Base-by-base conservation (phyloP, 2,329 filamentous ascomycete genomes). In the Fusarium coffeatum region DNA sequence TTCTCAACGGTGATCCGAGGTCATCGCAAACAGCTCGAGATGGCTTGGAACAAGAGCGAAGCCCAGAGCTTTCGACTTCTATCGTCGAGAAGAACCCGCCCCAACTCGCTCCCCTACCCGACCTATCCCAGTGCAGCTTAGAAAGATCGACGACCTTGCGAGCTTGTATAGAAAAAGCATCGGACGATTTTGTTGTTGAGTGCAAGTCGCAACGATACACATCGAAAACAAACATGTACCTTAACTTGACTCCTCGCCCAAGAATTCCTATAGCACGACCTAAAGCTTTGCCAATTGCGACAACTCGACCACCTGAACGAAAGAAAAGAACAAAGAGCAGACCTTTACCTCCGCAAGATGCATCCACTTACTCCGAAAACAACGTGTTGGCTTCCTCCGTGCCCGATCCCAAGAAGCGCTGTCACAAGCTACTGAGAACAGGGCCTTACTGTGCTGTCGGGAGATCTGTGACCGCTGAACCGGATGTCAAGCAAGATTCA, bases 111-210 rank as follows among this genome's bases (percentile, higher is more conserved):
- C 59, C 77, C 53, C 64, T 78, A 18, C 65, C 65, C 28, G 76
- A 77, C 23, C 40, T 78, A 9, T 72, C 74, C 4, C 37, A 45
- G 8, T 73, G 72, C 46, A 69, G 51, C 13, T 48, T 77, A 18
- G 66, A 73, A 30, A 69, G 71, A 51, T 76, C 76, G 4, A 77
- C 74, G 11, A 76, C 76, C 8, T 77, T 80, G 55, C 68, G 74
- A 46, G 63, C 66, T 28, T 71, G 59, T 30, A 66, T 80, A 28
- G 77, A 80, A 45, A 76, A 76, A 51, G 73, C 74, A 41, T 77
- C 73, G 8, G 71, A 74, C 30, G 74, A 76, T 28, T 77, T 78
- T 54, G 73, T 77, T 45, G 59, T 63, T 49, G 76, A 77, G 45
- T 76, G 78, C 46, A 72, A 64, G 45, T 64, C 66, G 5, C n/a